A percentile compares a stretch with the other conserved stretches of the same genome.
phyloP scores from a whole-genome alignment of 2,329 filamentous ascomycete species.

The Sclerotinia glacialis region DNA sequence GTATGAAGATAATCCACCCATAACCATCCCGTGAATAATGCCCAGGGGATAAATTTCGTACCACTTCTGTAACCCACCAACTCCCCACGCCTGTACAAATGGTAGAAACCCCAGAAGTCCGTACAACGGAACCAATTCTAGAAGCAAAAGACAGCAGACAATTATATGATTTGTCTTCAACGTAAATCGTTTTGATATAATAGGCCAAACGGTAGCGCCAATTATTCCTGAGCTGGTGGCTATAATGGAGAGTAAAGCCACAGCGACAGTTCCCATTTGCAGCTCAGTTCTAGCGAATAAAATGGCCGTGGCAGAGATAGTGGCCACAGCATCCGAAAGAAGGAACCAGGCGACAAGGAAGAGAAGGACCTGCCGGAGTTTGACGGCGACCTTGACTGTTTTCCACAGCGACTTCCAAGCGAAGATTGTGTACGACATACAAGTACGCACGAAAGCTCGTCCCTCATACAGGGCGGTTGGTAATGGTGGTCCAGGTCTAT shows the following conservation, averaged over 20 bases:
- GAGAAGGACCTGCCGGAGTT: slow-evolving; percentile 68
- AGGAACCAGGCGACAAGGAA: slow-evolving; percentile 92
- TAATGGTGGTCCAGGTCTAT: slow-evolving; percentile 83
- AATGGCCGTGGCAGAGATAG: slow-evolving; percentile 89
- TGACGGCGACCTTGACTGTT: slow-evolving; percentile 72
- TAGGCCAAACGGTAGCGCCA: slow-evolving; percentile 88
- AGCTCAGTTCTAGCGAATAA: slow-evolving; percentile 93
- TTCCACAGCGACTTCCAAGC: slow-evolving; percentile 84
- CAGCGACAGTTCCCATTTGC: slow-evolving; percentile 80
- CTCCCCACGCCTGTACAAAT: slow-evolving; percentile 69
- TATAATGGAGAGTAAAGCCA: slow-evolving; percentile 92
- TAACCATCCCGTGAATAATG: slow-evolving; percentile 86
- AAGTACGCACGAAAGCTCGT: slow-evolving; percentile 44
- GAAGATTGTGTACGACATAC: slow-evolving; percentile 71
- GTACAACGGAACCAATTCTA: slow-evolving; percentile 91
- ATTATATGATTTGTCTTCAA: slow-evolving; percentile 84
- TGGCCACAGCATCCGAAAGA: slow-evolving; percentile 89
- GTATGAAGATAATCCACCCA: slow-evolving; percentile 89
- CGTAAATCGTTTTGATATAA: slow-evolving; percentile 65
- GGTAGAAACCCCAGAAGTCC: slow-evolving; percentile 86
- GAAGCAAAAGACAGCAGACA: slow-evolving; percentile 82
- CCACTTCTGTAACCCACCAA: slow-evolving; percentile 82
- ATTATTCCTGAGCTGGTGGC: slow-evolving; percentile 79
- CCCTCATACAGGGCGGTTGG: slow-evolving; percentile 39
- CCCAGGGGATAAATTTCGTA: slow-evolving; percentile 97